Conservation (phyloP, 1,139 yeast genomes). For the Nadsonia commutata region DNA sequence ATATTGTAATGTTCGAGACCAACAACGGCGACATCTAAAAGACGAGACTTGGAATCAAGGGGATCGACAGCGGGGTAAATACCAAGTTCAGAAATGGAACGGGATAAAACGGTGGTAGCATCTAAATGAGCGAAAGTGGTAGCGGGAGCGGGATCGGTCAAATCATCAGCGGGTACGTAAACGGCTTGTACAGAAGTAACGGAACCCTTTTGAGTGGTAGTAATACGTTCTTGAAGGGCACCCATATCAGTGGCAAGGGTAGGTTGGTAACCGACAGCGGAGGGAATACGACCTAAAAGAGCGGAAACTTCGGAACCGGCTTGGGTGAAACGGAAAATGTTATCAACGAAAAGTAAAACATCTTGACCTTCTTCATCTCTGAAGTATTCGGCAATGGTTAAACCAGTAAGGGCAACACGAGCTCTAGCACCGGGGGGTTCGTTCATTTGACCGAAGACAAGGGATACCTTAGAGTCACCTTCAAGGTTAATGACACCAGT, state of each 20-base stretch:
- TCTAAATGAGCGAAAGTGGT: constrained; percentile 99
- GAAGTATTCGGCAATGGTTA: constrained; percentile 99
- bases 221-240: constrained; percentile 98
- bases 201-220: constrained; percentile 99
- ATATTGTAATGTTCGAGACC: constrained; percentile 98
- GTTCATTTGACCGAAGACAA: constrained; percentile 99
- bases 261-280: constrained; percentile 99
- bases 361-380: constrained; percentile 99
- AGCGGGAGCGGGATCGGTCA: constrained; percentile 99
- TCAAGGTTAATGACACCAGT: constrained; percentile 99
- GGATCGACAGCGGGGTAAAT: constrained; percentile 99
- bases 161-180: constrained; percentile 99
- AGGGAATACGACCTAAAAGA: constrained; percentile 98
- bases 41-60: constrained; percentile 97
- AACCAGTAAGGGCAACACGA: constrained; percentile 99
- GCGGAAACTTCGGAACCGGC: constrained; percentile 99
- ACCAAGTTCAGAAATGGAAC: constrained; percentile 99
- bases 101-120: constrained; percentile 98
- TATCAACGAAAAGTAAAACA: constrained; percentile 97
- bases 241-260: constrained; percentile 99
- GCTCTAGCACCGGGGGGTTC: constrained; percentile 99
- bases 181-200: constrained; percentile 99
- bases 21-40: constrained; percentile 90
- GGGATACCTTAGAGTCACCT: constrained; percentile 99
- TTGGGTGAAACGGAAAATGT: constrained; percentile 99